Base-by-base conservation (phyloP, 306 rosid species). In the Carpinus viminea region DNA sequence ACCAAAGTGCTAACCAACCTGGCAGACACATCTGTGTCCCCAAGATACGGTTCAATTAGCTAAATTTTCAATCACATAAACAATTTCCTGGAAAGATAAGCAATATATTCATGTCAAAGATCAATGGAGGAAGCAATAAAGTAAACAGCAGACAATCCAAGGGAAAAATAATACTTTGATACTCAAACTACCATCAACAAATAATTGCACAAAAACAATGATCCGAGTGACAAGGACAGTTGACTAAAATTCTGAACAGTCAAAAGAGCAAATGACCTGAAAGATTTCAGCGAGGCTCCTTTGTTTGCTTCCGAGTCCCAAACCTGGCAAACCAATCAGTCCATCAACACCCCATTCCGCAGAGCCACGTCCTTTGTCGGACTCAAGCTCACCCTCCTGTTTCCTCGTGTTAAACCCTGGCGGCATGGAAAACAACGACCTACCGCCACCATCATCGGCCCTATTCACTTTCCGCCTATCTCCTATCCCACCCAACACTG, bases 241-340 rank as follows among this genome's bases (percentile, higher is more conserved):
- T 41, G 45, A 12, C 10, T 38, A 1, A 0, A 43, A 70, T 8
- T 43, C 17, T 47, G 17, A 81, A 21, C 72, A 74, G 17, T 26
- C 5, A n/a, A 74, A 68, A 78, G 56, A 74, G 73, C 34, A 80
- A 77, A 74, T 79, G 80, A 95, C 99, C 99, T 95, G 98, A 76
- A 95, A 92, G 78, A 91, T 91, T 79, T 95, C 97, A 17, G 97
- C 98, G 78, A 92, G 85, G 79, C 97, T 94, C 80, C 89, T 94
- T 38, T 90, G 97, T 83, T 90, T 90, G 92, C 75, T 88, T 74
- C 94, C 87, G 77, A 90, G 96, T 43, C 97, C 98, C 26, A 94
- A 76, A 83, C 96, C 86, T 18, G 96, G 93, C 83, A 92, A 83
- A 74, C 98, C 98, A 82, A 92, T 92, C 64, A 94, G 82, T 64